A percentile compares a stretch with the other conserved stretches of the same genome.
Evolutionary conservation across 1,284 basidiomycete species (phyloP).

Genomic region (Moesziomyces antarcticus): DNA sequence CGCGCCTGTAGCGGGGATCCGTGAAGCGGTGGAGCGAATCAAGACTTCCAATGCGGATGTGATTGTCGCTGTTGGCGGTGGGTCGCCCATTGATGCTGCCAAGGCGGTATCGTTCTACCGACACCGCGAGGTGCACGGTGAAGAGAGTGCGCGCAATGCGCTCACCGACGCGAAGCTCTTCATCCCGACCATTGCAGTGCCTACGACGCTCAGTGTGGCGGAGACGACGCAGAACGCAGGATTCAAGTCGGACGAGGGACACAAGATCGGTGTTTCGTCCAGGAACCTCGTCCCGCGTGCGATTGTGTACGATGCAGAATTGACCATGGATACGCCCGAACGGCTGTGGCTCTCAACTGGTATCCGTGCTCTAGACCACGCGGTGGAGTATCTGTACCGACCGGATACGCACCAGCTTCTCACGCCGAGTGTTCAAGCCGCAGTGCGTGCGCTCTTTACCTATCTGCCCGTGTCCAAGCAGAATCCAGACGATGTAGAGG

Average conservation of each 20-base stretch:
- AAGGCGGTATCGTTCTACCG: constrained; percentile 52
- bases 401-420: constrained; percentile 74
- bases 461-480: constrained; percentile 77
- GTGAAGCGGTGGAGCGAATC: constrained; percentile 72
- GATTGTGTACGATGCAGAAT: constrained; percentile 80
- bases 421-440: constrained; percentile 45
- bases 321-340: constrained; percentile 79
- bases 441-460: constrained; percentile 77
- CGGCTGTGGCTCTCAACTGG: constrained; percentile 77
- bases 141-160: constrained; percentile 21
- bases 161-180: constrained; percentile 33
- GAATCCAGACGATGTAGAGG: constrained; percentile 73
- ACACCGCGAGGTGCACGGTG: constrained; percentile 31
- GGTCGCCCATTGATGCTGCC: constrained; percentile 80
- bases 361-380: constrained; percentile 78
- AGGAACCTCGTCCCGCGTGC: constrained; percentile 62
- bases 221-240: constrained; percentile 77
- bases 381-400: constrained; percentile 79
- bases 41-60: constrained; percentile 74
- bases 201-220: constrained; percentile 83
- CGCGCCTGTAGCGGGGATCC: constrained; percentile 77
- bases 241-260: constrained; percentile 78
- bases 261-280: constrained; percentile 75
- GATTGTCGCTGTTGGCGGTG: constrained; percentile 76
- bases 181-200: constrained; percentile 75